phyloP scores from a whole-genome alignment of 1,139 yeast species.

The Magnusiomyces sp. region DNA sequence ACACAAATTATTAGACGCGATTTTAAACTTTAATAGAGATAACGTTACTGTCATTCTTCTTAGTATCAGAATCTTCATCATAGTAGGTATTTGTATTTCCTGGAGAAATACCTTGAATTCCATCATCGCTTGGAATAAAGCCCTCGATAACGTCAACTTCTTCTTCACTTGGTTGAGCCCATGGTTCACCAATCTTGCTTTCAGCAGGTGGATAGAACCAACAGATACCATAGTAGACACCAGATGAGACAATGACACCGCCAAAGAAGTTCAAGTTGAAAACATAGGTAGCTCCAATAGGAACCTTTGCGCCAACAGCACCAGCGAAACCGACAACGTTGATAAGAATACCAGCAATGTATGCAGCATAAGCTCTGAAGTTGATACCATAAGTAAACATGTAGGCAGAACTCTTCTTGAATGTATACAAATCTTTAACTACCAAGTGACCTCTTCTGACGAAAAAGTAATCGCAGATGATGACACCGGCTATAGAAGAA shows the following conservation, averaged over 20 bases:
- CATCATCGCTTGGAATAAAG: constrained; percentile 1
- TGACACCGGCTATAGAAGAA: constrained; percentile 79
- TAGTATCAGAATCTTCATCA: neutral
- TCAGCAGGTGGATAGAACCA: constrained; percentile 55
- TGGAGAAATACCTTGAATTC: neutral
- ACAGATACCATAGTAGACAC: constrained; percentile 44
- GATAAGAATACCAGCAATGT: constrained; percentile 46
- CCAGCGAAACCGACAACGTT: constrained; percentile 87
- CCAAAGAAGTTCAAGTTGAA: constrained; percentile 67
- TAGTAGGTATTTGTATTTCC: neutral
- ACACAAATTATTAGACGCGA: too few species aligned
- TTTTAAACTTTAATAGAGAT: too few species aligned
- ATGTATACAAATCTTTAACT: constrained; percentile 54
- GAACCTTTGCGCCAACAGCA: constrained; percentile 62
- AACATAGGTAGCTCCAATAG: constrained; percentile 66
- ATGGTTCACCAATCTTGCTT: constrained; percentile 37
- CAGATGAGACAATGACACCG: constrained; percentile 56
- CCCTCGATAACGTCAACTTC: constrained; percentile 35
- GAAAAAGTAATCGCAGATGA: constrained; percentile 66
- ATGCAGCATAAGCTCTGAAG: constrained; percentile 50
- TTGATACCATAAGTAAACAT: constrained; percentile 58
- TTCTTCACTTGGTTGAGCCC: constrained; percentile 53
- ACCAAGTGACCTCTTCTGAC: constrained; percentile 60
- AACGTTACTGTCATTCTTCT: neutral
- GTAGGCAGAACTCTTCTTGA: constrained; percentile 43